A percentile compares a stretch with the other conserved stretches of the same genome.
These are phyloP conservation scores for Dactylellina haptotyla DNA, from an alignment of 2,329 filamentous ascomycete genomes.

Conservation along the genomic window DNA sequence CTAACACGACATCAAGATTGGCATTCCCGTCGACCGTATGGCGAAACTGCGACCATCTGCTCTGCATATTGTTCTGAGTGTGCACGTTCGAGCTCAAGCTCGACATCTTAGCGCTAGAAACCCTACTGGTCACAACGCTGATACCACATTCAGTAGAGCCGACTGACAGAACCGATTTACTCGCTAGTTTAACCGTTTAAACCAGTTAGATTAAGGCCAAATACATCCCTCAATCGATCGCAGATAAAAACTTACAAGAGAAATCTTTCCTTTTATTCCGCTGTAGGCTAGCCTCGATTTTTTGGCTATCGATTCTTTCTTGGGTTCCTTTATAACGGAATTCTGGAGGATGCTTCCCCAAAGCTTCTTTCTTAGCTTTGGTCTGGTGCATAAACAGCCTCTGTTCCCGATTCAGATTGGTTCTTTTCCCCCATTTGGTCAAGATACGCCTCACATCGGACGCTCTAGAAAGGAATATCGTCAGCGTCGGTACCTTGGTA, in stretches of 20 bases:
- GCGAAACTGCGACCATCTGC: not conserved
- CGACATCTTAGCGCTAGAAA: not conserved
- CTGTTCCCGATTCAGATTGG: constrained; percentile 8
- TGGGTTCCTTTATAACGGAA: constrained; percentile 10
- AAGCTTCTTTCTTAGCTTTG: not conserved
- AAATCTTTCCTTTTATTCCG: constrained; percentile 6
- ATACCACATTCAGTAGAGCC: constrained; percentile 14
- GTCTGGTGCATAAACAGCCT: not conserved
- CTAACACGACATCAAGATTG: not conserved
- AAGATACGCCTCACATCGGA: constrained; percentile 5
- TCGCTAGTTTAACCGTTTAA: not conserved
- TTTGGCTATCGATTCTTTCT: not conserved
- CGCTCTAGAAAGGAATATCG: too few relatives aligned
- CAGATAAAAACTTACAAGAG: not conserved
- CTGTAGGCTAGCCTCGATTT: not conserved
- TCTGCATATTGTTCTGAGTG: not conserved
- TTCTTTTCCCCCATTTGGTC: constrained; percentile 7
- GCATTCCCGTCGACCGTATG: not conserved
- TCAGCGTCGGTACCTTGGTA: too few relatives aligned
- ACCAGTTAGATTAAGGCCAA: not conserved
- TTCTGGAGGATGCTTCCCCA: not conserved
- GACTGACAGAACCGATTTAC: constrained; percentile 1
- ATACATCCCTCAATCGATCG: not conserved
- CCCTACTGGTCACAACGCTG: not conserved
- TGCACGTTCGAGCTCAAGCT: not conserved